Base-by-base conservation (phyloP, 345 rosid genomes). In the Dipteronia dyeriana region DNA sequence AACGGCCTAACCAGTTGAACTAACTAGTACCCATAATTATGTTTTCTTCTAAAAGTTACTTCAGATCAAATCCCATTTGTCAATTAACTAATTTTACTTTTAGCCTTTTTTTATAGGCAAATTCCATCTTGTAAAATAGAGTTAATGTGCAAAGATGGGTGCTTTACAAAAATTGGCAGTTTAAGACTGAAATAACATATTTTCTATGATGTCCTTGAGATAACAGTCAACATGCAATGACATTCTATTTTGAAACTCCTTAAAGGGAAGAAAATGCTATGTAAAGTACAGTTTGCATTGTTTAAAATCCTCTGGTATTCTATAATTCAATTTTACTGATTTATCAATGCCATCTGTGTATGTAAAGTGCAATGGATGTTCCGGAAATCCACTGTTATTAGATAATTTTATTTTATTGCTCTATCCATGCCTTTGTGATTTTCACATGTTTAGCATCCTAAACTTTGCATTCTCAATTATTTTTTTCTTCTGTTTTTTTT, bases 391-490 rank as follows among this genome's bases (percentile, higher is more conserved):
- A 16, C n/a, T 16, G 5, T 53, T 16, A 14, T 53, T 53, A 19
- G 8, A 53, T 16, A 53, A 53, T 53, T 16, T 16, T 20, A 53
- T 53, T 53, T 53, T 53, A 61, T 11, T 23, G 66, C 66, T 9
- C 11, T 23, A 9, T 61, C 38, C 6, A 25, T 20, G 31, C n/a
- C 23, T 29, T 70, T 75, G 71, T 53, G 26, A 74, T 74, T 74
- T 3, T 64, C 31, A 31, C 38, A 31, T 51, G 20, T 63, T 49
- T 31, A 49, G 22, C 47, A n/a, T 34, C 77, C 47, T 49, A 45
- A 63, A 29, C 62, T 65, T 53, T 64, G 70, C 29, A 10, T 67
- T 31, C 43, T 43, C 9, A 0, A 71, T 54, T 25, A 9, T 29
- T 56, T 72, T 9, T 16, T 12, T 8, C 9, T 1, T n/a, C 53